These are phyloP conservation scores for Hylodesmum podocarpum DNA, from an alignment of 306 rosid genomes.

Conservation along the genomic window DNA sequence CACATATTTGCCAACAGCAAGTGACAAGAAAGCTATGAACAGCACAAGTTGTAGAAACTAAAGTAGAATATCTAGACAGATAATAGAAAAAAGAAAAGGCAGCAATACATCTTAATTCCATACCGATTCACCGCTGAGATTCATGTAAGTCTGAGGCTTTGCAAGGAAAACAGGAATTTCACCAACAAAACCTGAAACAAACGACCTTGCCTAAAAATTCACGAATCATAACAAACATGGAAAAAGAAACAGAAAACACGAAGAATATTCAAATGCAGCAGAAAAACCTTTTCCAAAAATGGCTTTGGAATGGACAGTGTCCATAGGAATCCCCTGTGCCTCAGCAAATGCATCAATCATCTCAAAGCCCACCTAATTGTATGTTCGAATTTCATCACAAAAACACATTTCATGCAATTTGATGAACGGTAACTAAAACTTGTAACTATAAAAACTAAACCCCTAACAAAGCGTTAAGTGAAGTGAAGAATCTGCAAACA, in stretches of 20 bases:
- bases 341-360: conserved; percentile 84
- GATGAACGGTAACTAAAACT: background rate
- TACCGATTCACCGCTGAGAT: conserved; percentile 95
- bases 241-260: background rate
- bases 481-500: background rate
- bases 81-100: background rate
- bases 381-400: background rate
- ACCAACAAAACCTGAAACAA: conserved; percentile 68
- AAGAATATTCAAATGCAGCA: background rate
- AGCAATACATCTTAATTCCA: conserved; percentile 35
- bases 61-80: background rate
- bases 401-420: background rate
- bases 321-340: conserved; percentile 65
- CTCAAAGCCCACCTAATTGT: conserved; percentile 75
- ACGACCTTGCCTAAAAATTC: conserved; percentile 27
- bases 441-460: background rate
- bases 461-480: background rate
- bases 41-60: background rate
- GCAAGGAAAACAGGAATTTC: conserved; percentile 84
- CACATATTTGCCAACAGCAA: background rate
- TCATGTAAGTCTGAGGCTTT: conserved; percentile 98
- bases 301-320: conserved; percentile 73
- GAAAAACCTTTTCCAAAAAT: conserved; percentile 69
- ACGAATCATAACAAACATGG: conserved; percentile 16
- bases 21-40: background rate